These are phyloP conservation scores for Collybia sp. DNA, from an alignment of 768 basidiomycete genomes.

Conservation along the genomic window DNA sequence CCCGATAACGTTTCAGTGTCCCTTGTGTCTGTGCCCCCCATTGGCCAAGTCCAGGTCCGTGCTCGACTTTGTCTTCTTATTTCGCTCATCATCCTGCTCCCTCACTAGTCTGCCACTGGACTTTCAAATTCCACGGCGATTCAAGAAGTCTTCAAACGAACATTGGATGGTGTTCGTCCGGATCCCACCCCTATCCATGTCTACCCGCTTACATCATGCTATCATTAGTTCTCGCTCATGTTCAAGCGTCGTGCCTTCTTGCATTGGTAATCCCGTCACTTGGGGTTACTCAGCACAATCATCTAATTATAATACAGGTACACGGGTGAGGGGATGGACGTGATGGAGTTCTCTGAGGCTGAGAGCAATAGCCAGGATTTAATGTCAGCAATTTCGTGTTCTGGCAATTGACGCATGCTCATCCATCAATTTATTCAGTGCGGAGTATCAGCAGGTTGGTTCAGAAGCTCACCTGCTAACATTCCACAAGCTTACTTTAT, in stretches of 20 bases:
- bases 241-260: slow-evolving; percentile 83
- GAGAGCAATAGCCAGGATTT: slow-evolving; percentile 80
- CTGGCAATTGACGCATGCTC: not conserved
- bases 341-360: slow-evolving; percentile 82
- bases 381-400: slow-evolving; percentile 49
- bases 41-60: slow-evolving; percentile 64
- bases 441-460: slow-evolving; percentile 43
- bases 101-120: slow-evolving; percentile 56
- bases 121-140: slow-evolving; percentile 79
- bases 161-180: slow-evolving; percentile 46
- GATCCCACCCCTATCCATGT: not conserved
- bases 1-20: slow-evolving; percentile 88
- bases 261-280: slow-evolving; percentile 51
- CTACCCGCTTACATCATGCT: not conserved
- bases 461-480: not conserved
- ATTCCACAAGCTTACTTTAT: not conserved
- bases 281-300: not conserved
- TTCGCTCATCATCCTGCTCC: slow-evolving; percentile 8
- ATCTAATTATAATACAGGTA: slow-evolving; percentile 40
- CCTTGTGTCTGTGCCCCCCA: slow-evolving; percentile 77
- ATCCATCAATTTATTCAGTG: slow-evolving; percentile 1
- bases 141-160: slow-evolving; percentile 83
- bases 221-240: slow-evolving; percentile 67
- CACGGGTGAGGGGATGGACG: slow-evolving; percentile 88
- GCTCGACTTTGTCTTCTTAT: not conserved